Evolutionary conservation across 805 yeast genomes (phyloP), one percentile per base, ranked within the genome.

Genomic region (Metschnikowia sp.): DNA sequence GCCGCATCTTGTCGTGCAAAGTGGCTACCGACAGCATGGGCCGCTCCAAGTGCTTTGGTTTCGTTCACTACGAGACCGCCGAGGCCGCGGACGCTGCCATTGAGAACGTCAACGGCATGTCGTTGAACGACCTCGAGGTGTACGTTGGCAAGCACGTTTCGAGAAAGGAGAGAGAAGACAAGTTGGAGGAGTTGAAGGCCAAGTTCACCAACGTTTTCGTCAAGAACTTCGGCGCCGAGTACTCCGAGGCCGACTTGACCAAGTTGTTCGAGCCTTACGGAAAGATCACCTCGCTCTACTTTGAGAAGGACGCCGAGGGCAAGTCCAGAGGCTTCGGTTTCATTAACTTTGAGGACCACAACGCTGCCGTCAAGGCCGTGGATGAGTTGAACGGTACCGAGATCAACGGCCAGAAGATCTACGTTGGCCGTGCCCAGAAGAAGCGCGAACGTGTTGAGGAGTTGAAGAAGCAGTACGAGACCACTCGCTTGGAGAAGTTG

Each of bases 371-470:
- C 61, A 82, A 82, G 75, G 96, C 98, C 52, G 95, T 92, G 60
- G 97, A 88, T 45, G 94, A 78, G 64, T 82, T 92, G 70, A 88
- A 94, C 76, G 96, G 86, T 69, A 76, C 72, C 60, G 98, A 94
- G 67, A 70, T 85, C 69, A 83, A 82, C 63, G 95, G 94, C 64
- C 88, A 88, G 77, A 81, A 77, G 72, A 75, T 94, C 57, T 94
- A 83, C 71, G 99, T 92, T 64, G 97, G 97, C 64, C 89, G 99
- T 76, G 99, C 99, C 61, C 99, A 94, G 80, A 92, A 90, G 90
- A 92, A 90, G 83, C 81, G 87, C 74, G 99, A 94, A 82, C 91
- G 99, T 80, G 74, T 84, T 66, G 96, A 89, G 77, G 96, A 90
- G 75, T 86, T 94, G 73, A 89, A 87, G 79, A 86, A 85, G 76